Percentiles rank a stretch among this genome's conserved stretches.
These are phyloP conservation scores for Entoloma clypeatum DNA, from an alignment of 1,284 basidiomycete species.

Conservation along the genomic window DNA sequence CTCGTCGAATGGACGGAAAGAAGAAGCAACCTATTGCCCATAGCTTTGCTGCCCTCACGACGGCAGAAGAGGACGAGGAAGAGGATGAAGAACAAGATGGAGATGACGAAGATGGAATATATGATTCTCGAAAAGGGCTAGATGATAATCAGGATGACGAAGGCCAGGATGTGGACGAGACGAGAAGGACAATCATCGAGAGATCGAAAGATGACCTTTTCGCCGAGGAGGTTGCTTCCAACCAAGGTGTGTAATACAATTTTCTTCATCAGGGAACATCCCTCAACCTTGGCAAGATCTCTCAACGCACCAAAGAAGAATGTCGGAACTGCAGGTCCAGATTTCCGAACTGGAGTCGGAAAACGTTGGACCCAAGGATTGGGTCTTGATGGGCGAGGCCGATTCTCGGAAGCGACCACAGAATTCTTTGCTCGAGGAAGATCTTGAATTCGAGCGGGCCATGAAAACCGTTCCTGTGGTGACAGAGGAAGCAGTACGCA, in stretches of 20 bases:
- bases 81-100: constrained; percentile 29
- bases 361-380: constrained; percentile 74
- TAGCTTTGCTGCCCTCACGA: no score
- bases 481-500: constrained; percentile 84
- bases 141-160: constrained; percentile 25
- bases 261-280: neutral
- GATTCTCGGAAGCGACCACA: constrained; percentile 79
- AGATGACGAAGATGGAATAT: constrained; percentile 20
- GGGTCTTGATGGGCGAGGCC: constrained; percentile 93
- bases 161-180: constrained; percentile 25
- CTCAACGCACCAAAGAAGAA: constrained; percentile 63
- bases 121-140: constrained; percentile 20
- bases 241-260: constrained; percentile 36
- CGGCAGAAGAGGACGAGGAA: constrained; percentile 17
- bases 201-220: constrained; percentile 66
- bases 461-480: constrained; percentile 86
- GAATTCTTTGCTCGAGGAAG: constrained; percentile 91
- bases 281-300: constrained; percentile 31
- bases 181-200: constrained; percentile 41
- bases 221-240: constrained; percentile 49
- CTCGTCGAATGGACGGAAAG: constrained; percentile 38
- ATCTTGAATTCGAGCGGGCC: constrained; percentile 91
- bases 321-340: constrained; percentile 57
- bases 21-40: no score
- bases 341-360: constrained; percentile 69